These are phyloP conservation scores for Saitozyma podzolica DNA, from an alignment of 768 basidiomycete species.

Conservation along the genomic window DNA sequence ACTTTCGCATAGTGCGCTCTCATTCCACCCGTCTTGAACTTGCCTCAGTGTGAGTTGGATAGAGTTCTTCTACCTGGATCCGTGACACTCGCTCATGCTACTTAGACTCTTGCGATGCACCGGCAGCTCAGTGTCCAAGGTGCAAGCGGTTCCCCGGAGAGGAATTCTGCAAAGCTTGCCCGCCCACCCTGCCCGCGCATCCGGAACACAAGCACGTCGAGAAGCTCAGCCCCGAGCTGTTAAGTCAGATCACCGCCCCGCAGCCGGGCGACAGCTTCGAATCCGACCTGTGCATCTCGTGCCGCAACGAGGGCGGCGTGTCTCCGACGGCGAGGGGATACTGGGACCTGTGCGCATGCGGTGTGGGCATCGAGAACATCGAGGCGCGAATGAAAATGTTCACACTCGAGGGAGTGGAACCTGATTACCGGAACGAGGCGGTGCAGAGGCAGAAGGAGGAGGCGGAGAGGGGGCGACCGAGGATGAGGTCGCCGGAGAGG, in stretches of 20 bases:
- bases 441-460: conserved; percentile 10
- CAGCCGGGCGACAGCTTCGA: no score
- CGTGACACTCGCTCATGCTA: neutral
- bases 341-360: conserved; percentile 23
- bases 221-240: neutral
- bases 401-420: conserved; percentile 10
- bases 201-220: neutral
- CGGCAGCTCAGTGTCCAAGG: neutral
- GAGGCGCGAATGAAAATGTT: conserved; percentile 23
- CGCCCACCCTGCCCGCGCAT: conserved; percentile 9
- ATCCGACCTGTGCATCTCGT: no score
- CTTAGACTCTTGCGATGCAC: neutral
- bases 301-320: no score
- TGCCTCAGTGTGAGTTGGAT: conserved; percentile 15
- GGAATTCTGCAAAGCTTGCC: conserved; percentile 6
- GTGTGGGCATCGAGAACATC: conserved; percentile 14
- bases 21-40: conserved; percentile 12
- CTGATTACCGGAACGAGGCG: neutral
- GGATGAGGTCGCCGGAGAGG: no score
- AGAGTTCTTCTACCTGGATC: neutral
- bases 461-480: conserved; percentile 4
- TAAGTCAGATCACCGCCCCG: no score
- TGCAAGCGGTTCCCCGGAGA: conserved; percentile 5
- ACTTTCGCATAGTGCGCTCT: conserved; percentile 8
- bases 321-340: neutral